Conservation (phyloP, 148 eudicot genomes). For the Dysphania ambrosioides region DNA sequence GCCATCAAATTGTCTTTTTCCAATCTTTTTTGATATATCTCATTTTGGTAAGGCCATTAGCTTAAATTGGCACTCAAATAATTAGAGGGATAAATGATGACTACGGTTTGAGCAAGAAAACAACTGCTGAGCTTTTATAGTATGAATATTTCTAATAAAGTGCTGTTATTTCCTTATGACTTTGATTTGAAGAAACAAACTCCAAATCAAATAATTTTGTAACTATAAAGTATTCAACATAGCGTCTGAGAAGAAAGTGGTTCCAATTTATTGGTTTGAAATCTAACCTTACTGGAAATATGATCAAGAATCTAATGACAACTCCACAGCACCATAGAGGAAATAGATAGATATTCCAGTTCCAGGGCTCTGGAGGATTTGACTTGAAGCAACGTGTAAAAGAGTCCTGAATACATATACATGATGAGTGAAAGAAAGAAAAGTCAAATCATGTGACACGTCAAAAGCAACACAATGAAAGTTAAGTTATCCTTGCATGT, state of each 20-base stretch:
- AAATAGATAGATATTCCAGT: constrained; percentile 92
- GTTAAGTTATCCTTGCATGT: no score
- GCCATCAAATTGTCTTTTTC: background rate
- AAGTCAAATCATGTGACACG: background rate
- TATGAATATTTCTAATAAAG: background rate
- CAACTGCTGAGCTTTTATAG: background rate
- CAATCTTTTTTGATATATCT: background rate
- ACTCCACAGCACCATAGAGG: constrained; percentile 96
- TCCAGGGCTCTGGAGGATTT: constrained; percentile 97
- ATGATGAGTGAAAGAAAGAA: background rate
- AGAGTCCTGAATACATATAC: constrained; percentile 63
- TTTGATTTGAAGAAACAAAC: background rate
- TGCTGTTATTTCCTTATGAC: no score
- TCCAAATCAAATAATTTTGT: background rate
- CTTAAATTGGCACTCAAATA: background rate
- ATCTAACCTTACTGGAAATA: constrained; percentile 79
- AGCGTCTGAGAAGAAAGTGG: background rate
- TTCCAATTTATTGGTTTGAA: background rate
- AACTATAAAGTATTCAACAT: background rate
- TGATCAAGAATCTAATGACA: constrained; percentile 67
- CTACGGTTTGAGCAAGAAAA: background rate
- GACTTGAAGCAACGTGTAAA: constrained; percentile 99
- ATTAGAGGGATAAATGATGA: background rate
- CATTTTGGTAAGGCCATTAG: background rate
- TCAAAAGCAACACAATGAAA: background rate